These are phyloP conservation scores for Cucurbita maxima DNA, from an alignment of 306 rosid species.

Conservation along the genomic window DNA sequence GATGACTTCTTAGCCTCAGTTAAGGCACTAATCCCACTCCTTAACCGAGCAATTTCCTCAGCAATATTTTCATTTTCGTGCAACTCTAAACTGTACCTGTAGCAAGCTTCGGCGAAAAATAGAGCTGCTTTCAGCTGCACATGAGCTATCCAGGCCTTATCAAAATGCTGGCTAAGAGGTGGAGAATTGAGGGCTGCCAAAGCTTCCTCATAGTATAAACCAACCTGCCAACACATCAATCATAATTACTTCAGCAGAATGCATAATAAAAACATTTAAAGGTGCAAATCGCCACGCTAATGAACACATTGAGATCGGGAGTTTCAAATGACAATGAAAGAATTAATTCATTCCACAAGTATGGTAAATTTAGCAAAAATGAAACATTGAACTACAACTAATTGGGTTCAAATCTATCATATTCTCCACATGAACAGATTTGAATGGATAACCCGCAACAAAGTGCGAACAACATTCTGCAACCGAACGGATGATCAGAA, in stretches of 20 bases:
- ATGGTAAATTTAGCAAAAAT: neutral
- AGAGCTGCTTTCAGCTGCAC: slow-evolving; percentile 78
- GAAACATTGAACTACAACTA: neutral
- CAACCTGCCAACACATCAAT: slow-evolving; percentile 47
- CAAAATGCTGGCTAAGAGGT: slow-evolving; percentile 79
- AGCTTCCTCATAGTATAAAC: slow-evolving; percentile 86
- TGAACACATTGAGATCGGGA: neutral
- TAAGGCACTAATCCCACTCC: slow-evolving; percentile 47
- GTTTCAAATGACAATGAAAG: neutral
- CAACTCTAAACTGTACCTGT: slow-evolving; percentile 67
- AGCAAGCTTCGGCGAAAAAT: slow-evolving; percentile 78
- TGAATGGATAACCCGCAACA: neutral
- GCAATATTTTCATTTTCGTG: slow-evolving; percentile 93
- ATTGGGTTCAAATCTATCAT: neutral
- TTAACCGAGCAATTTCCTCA: slow-evolving; percentile 78
- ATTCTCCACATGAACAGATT: neutral
- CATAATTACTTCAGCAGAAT: slow-evolving; percentile 8
- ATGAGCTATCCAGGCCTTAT: slow-evolving; percentile 73
- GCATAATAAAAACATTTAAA: neutral
- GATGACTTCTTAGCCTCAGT: slow-evolving; percentile 57
- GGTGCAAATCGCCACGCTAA: neutral
- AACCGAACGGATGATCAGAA: no score
- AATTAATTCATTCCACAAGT: neutral
- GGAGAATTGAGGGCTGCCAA: slow-evolving; percentile 59
- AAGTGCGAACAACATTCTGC: no score